Conservation (phyloP, 441 rosid genomes). For the Pelargonium citronellum region DNA sequence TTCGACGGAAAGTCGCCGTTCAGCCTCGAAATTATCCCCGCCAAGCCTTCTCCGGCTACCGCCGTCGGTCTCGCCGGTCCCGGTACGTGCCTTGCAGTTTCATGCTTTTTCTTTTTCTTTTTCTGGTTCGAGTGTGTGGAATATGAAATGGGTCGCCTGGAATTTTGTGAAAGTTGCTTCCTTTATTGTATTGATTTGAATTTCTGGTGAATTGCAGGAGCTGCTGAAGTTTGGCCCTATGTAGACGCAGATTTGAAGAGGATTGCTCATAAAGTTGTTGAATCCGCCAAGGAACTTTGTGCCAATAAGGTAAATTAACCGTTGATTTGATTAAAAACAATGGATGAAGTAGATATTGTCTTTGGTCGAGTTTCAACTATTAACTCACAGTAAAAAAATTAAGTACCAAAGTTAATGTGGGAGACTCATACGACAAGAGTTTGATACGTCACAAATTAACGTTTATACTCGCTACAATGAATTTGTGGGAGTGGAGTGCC, state of each 20-base stretch:
- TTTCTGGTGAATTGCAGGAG: conserved; percentile 35
- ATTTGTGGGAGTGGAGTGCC: too few relatives aligned
- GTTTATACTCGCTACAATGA: too few relatives aligned
- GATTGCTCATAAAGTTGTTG: conserved; percentile 53
- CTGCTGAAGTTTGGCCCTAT: conserved; percentile 58
- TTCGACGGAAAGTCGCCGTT: conserved; percentile 42
- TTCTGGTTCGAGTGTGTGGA: background rate
- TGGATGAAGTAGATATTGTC: too few relatives aligned
- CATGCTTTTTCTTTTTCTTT: background rate
- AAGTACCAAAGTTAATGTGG: too few relatives aligned
- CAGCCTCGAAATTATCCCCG: conserved; percentile 62
- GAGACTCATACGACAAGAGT: too few relatives aligned
- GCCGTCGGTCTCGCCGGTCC: conserved; percentile 67
- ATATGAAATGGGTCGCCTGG: background rate
- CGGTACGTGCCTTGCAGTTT: conserved; percentile 30
- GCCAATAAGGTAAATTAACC: conserved; percentile 23
- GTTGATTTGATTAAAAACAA: too few relatives aligned
- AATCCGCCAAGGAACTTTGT: conserved; percentile 55
- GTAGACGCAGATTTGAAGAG: conserved; percentile 70
- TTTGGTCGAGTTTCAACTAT: too few relatives aligned
- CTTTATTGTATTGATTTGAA: background rate
- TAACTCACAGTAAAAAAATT: too few relatives aligned
- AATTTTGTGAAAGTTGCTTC: background rate
- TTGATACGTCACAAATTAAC: too few relatives aligned
- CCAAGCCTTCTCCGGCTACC: conserved; percentile 55